phyloP scores from a whole-genome alignment of 495 filamentous ascomycete species.

The Usnea hakonensis region DNA sequence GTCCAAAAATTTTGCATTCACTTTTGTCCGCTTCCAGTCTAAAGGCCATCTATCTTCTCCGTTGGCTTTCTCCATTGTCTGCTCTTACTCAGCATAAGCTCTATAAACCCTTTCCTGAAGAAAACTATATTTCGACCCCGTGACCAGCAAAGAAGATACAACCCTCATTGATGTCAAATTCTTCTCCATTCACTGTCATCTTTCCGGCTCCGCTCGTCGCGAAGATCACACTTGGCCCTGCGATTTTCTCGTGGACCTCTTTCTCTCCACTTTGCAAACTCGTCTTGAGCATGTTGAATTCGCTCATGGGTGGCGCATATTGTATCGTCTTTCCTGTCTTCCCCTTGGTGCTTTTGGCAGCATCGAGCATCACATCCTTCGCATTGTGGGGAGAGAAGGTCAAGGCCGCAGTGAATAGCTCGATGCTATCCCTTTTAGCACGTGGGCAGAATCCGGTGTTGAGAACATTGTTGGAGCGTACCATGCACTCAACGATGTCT shows the following conservation, averaged over 20 bases:
- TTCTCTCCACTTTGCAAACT: slow-evolving; percentile 48
- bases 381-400: slow-evolving; percentile 53
- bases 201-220: slow-evolving; percentile 53
- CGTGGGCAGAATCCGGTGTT: slow-evolving; percentile 68
- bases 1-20: neutral
- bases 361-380: slow-evolving; percentile 45
- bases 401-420: slow-evolving; percentile 53
- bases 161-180: slow-evolving; percentile 50
- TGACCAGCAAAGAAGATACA: slow-evolving; percentile 62
- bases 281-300: slow-evolving; percentile 62
- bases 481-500: slow-evolving; percentile 83
- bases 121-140: slow-evolving; percentile 45
- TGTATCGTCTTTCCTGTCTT: slow-evolving; percentile 49
- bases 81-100: slow-evolving; percentile 44
- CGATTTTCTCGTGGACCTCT: slow-evolving; percentile 48
- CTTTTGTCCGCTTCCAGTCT: neutral
- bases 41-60: neutral
- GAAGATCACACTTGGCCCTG: slow-evolving; percentile 59
- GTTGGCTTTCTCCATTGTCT: neutral
- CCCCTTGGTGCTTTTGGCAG: slow-evolving; percentile 45
- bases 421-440: slow-evolving; percentile 52
- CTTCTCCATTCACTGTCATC: slow-evolving; percentile 48
- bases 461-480: slow-evolving; percentile 70
- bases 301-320: slow-evolving; percentile 61
- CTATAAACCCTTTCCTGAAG: slow-evolving; percentile 45